Base-by-base conservation (phyloP, 306 rosid genomes). In the Gillenia trifoliata region DNA sequence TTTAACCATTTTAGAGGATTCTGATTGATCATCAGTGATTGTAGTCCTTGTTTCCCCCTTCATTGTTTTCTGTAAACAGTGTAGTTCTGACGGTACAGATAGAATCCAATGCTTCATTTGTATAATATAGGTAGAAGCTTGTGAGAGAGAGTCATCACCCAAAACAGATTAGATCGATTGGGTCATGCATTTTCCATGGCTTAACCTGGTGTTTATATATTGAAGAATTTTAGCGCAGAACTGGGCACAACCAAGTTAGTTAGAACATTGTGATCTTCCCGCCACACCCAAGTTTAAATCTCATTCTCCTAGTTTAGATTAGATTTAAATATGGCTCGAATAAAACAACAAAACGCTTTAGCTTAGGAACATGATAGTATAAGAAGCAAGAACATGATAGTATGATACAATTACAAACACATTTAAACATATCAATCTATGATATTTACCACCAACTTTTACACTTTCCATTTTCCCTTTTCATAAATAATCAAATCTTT, bases 1-100 rank as follows among this genome's bases (percentile, higher is more conserved):
- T 68, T 77, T 78, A 79, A 22, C 60, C 16, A 85, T 92, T 74
- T 81, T 94, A 77, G 85, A 85, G 64, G 76, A 34, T 62, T 62
- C 38, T 29, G 12, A 62, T 25, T 57, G n/a, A 7, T 22, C 15
- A 5, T 28, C 9, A 12, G 50, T 71, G 3, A 19, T 31, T 66
- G 23, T 41, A 25, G 7, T 43, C 15, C 15, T 30, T 72, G 9
- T 25, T 30, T 4, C 22, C 8, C 25, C 10, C 8, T 8, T 64
- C 11, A 25, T 17, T 36, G 9, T 38, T 65, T n/a, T n/a, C 15
- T 31, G 68, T 4, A 11, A 17, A 22, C 13, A 50, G 29, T 31
- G 63, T 22, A 10, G 25, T 49, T 67, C 23, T 68, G 23, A 50
- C 11, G 15, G 33, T 29, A 19, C 74, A 5, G 63, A 71, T 55